Conservation (phyloP, 2,329 filamentous ascomycete genomes). For the Grosmannia clavigera region DNA sequence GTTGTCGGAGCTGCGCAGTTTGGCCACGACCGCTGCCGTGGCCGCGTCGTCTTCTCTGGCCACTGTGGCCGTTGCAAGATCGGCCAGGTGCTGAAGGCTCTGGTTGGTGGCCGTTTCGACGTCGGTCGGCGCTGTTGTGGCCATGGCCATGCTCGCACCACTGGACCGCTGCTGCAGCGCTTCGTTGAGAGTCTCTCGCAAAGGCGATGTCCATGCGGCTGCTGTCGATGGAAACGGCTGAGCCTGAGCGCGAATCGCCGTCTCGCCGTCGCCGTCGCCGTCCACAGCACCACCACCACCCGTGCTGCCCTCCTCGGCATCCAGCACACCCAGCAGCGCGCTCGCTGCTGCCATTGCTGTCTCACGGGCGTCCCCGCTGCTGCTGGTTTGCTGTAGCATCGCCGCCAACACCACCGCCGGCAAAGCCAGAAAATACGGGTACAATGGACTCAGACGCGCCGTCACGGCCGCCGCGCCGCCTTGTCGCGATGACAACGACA, state of each 20-base stretch:
- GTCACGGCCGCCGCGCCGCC: not conserved
- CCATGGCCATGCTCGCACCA: slow-evolving; percentile 5
- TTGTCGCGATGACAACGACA: not conserved
- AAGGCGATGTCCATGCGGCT: not conserved
- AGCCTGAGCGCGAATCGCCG: not conserved
- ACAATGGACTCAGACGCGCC: slow-evolving; percentile 41
- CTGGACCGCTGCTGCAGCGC: slow-evolving; percentile 8
- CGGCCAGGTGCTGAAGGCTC: slow-evolving; percentile 36
- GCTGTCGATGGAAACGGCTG: not conserved
- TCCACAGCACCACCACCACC: not conserved
- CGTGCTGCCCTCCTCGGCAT: slow-evolving; percentile 30
- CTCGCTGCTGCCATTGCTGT: not conserved
- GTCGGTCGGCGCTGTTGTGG: slow-evolving; percentile 13
- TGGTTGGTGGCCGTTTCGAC: slow-evolving; percentile 32
- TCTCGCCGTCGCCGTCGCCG: not conserved
- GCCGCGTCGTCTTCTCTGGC: slow-evolving; percentile 9
- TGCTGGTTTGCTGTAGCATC: slow-evolving; percentile 23
- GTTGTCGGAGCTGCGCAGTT: slow-evolving; percentile 16
- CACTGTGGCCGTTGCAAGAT: slow-evolving; percentile 30
- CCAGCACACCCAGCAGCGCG: not conserved
- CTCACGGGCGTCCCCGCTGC: not conserved
- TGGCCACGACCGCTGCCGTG: not conserved
- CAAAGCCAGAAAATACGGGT: slow-evolving; percentile 51
- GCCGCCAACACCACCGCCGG: slow-evolving; percentile 37
- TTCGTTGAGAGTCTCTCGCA: slow-evolving; percentile 1